Conservation (phyloP, 441 rosid species). For the Rhodomyrtus psidioides region DNA sequence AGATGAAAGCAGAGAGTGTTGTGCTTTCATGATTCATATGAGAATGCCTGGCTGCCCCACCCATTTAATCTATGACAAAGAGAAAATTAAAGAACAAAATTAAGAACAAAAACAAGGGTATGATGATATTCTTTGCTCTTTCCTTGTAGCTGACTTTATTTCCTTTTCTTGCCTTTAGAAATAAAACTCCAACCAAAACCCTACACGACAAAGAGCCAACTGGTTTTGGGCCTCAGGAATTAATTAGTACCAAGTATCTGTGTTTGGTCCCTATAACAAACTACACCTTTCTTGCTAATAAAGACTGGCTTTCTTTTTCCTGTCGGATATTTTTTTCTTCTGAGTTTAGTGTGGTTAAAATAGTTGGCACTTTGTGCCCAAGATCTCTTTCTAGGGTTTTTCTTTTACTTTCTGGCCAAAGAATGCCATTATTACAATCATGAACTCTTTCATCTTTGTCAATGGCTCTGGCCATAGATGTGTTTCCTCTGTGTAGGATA, state of each 20-base stretch:
- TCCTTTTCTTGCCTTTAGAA: neutral
- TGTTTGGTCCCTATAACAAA: neutral
- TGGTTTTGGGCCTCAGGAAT: neutral
- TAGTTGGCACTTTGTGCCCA: neutral
- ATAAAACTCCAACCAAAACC: neutral
- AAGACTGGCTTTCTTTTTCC: neutral
- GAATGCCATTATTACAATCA: neutral
- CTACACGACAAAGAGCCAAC: neutral
- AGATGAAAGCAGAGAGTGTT: constrained; percentile 14
- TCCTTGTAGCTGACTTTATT: neutral
- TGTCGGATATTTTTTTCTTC: neutral
- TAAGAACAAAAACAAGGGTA: neutral
- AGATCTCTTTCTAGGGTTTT: neutral
- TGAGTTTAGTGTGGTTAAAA: neutral
- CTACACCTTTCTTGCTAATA: neutral
- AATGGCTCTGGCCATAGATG: neutral
- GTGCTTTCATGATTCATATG: constrained; percentile 24
- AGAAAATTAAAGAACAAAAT: neutral
- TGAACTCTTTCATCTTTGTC: neutral
- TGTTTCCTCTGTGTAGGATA: neutral
- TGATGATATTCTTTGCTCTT: constrained; percentile 6
- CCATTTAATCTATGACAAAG: neutral
- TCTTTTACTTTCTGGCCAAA: neutral
- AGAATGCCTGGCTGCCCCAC: constrained; percentile 23
- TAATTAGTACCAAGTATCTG: neutral